Conservation (phyloP, 352 stramenopile genomes). For the Globisporangium rhizosaccharum region DNA sequence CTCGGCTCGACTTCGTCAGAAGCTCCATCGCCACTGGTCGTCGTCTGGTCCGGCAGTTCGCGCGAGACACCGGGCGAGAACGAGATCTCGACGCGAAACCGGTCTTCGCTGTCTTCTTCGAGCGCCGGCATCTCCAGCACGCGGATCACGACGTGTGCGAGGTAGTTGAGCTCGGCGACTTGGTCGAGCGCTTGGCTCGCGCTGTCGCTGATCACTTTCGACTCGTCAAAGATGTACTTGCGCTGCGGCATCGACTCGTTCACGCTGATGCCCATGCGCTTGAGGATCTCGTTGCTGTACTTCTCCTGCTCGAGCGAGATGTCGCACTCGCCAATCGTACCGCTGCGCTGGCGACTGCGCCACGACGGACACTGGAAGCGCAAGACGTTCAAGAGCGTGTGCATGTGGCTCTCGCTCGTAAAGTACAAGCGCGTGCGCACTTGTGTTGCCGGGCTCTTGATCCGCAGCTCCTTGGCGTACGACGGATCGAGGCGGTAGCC, state of each 20-base stretch:
- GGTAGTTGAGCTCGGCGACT: constrained; percentile 95
- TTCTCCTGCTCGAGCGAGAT: constrained; percentile 79
- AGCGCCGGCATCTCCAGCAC: constrained; percentile 95
- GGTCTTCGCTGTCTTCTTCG: constrained; percentile 76
- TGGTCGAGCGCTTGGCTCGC: constrained; percentile 74
- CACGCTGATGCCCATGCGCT: constrained; percentile 81
- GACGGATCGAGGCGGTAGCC: constrained; percentile 85
- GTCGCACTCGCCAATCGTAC: constrained; percentile 61
- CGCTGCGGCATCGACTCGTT: constrained; percentile 71
- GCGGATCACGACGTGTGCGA: constrained; percentile 98
- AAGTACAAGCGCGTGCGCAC: constrained; percentile 98
- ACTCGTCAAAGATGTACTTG: constrained; percentile 78
- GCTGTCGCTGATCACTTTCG: constrained; percentile 74
- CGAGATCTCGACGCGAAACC: constrained; percentile 83
- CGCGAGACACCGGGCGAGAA: constrained; percentile 73
- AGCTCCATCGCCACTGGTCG: not conserved
- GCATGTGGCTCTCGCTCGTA: constrained; percentile 98
- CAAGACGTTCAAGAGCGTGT: constrained; percentile 98
- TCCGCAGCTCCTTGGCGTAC: constrained; percentile 91
- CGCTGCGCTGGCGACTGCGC: constrained; percentile 48
- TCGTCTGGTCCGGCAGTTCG: constrained; percentile 17
- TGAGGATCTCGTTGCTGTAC: constrained; percentile 81
- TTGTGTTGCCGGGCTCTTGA: constrained; percentile 89
- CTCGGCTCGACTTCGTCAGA: constrained; percentile 1
- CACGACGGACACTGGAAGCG: constrained; percentile 83